A percentile compares a stretch with the other conserved stretches of the same genome.
phyloP scores from a whole-genome alignment of 2,329 filamentous ascomycete genomes.

The Calycina herbarum region DNA sequence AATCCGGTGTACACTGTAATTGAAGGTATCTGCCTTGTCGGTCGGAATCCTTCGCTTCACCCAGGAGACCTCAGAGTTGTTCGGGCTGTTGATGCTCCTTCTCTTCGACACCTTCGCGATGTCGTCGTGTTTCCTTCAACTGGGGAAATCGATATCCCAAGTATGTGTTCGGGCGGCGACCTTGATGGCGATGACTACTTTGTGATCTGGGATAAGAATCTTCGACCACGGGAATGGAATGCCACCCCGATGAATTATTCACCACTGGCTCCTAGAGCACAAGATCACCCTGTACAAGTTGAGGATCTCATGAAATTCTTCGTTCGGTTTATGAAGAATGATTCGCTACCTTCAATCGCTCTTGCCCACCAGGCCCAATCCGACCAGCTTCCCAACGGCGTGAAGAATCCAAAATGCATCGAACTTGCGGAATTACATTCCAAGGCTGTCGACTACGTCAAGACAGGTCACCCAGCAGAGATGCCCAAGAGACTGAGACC shows the following conservation, averaged over 20 bases:
- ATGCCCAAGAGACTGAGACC: constrained; percentile 64
- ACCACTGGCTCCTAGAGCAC: constrained; percentile 54
- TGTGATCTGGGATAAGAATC: constrained; percentile 80
- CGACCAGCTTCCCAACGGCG: constrained; percentile 60
- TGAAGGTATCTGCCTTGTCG: constrained; percentile 76
- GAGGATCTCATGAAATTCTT: constrained; percentile 82
- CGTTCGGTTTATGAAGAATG: constrained; percentile 89
- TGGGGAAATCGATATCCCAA: constrained; percentile 81
- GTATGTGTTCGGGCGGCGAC: constrained; percentile 95
- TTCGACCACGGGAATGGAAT: constrained; percentile 73
- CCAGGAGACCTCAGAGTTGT: constrained; percentile 90
- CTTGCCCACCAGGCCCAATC: constrained; percentile 77
- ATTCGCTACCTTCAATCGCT: constrained; percentile 77
- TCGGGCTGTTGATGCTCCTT: constrained; percentile 72
- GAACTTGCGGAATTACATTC: constrained; percentile 81
- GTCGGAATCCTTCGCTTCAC: constrained; percentile 90
- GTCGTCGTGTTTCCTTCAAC: constrained; percentile 84
- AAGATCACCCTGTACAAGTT: constrained; percentile 64
- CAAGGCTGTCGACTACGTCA: constrained; percentile 89
- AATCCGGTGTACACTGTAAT: constrained; percentile 57
- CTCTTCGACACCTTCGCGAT: constrained; percentile 75
- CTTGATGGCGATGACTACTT: constrained; percentile 96
- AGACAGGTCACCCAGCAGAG: constrained; percentile 76
- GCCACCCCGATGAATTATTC: constrained; percentile 76
- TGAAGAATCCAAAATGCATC: constrained; percentile 68